Conservation (phyloP, 176 grass and related monocot genomes). For the Saccharum spontaneum region DNA sequence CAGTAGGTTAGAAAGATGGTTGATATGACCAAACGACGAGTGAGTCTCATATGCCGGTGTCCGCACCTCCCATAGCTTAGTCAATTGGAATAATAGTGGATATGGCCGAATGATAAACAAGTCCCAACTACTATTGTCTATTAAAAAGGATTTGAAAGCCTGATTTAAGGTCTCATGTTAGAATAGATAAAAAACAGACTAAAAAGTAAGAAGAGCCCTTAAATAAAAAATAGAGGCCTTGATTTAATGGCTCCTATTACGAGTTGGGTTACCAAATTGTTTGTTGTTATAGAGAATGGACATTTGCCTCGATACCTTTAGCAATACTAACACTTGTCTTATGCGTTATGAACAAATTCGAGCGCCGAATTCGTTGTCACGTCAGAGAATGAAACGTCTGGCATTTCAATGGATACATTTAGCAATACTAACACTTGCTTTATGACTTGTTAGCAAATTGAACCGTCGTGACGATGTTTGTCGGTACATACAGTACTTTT, state of each 20-base stretch:
- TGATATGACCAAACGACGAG: not conserved
- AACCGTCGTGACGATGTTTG: not conserved
- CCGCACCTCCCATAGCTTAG: not conserved
- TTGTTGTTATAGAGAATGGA: not conserved
- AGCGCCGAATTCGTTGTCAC: not conserved
- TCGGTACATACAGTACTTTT: not conserved
- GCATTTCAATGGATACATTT: not conserved
- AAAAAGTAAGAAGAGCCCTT: not conserved
- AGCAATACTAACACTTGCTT: not conserved
- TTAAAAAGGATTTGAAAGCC: not conserved
- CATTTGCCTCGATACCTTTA: not conserved
- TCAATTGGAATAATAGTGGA: not conserved
- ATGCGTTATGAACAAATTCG: not conserved
- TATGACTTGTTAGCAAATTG: not conserved
- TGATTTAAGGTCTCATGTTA: not conserved
- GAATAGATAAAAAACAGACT: not conserved
- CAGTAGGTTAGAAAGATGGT: not conserved
- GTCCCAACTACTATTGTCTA: not conserved
- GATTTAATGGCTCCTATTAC: too few relatives aligned
- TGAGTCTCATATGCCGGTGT: not conserved
- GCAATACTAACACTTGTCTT: not conserved
- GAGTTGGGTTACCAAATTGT: not conserved
- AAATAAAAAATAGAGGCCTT: not conserved
- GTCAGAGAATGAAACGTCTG: not conserved
- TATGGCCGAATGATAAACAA: not conserved